A percentile compares a stretch with the other conserved stretches of the same genome.
Conservation (phyloP, 225 moss, liverwort and hornwort species). For the Ulota crispa region DNA sequence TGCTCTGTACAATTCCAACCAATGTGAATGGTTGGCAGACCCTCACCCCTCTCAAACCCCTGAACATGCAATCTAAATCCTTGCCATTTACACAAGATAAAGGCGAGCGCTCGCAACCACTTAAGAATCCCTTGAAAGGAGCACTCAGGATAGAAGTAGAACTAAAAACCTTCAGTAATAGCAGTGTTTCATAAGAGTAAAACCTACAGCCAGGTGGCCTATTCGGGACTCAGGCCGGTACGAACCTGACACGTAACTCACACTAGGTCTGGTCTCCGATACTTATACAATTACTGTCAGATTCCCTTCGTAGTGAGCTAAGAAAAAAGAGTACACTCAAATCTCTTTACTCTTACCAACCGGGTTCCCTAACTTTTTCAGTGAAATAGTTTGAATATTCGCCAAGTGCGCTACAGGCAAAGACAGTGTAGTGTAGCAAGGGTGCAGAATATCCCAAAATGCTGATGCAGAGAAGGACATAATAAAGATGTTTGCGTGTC, state of each 20-base stretch:
- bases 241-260: not conserved
- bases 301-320: not conserved
- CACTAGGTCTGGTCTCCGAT: not conserved
- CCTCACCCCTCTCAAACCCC: not conserved
- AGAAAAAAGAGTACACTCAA: not conserved
- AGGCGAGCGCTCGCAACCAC: not conserved
- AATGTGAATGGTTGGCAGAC: not conserved
- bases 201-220: not conserved
- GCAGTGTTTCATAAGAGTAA: not conserved
- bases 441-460: not conserved
- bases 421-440: not conserved
- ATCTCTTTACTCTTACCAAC: not conserved
- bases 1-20: conserved; percentile 33
- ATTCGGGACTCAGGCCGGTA: not conserved
- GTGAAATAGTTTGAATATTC: not conserved
- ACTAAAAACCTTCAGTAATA: not conserved
- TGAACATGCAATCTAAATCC: too few relatives aligned
- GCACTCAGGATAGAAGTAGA: not conserved
- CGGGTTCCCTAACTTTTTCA: not conserved
- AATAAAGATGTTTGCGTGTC: not conserved
- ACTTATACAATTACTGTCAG: not conserved
- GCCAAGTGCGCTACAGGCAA: not conserved
- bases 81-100: not conserved
- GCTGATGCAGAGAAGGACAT: not conserved
- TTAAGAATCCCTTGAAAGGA: not conserved